Conservation (phyloP, 768 basidiomycete species). For the Hirschioporus abietinus region DNA sequence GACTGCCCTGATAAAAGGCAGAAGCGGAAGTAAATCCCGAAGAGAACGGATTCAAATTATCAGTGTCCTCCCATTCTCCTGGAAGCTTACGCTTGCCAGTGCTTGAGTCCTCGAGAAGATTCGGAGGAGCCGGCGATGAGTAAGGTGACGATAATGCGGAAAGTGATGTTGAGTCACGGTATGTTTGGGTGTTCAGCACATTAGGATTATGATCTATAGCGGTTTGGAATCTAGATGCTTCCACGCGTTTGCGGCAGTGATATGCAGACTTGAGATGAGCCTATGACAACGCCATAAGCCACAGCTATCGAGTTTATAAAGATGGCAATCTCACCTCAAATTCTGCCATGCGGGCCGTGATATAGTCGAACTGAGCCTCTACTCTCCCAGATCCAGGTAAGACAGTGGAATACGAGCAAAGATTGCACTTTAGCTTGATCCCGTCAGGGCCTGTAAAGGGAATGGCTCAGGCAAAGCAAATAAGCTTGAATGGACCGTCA, state of each 20-base stretch:
- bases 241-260: not conserved
- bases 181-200: not conserved
- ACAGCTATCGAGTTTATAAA: not conserved
- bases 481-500: not conserved
- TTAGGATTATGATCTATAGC: not conserved
- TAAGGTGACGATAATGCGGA: not conserved
- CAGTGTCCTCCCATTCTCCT: slow-evolving; percentile 6
- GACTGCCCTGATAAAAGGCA: not conserved
- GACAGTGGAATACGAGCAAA: not conserved
- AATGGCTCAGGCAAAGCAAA: not conserved
- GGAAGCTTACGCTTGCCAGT: not conserved
- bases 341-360: not conserved
- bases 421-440: not conserved
- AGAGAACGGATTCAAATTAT: not conserved
- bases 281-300: not conserved
- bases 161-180: not conserved
- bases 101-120: not conserved
- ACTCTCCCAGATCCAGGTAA: not conserved
- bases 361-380: not conserved
- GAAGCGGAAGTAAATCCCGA: not conserved
- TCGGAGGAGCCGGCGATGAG: not conserved
- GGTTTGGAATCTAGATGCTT: not conserved
- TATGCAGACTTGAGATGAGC: not conserved
- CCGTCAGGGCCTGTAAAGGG: not conserved
- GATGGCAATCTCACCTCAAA: not conserved